Percentiles rank a stretch among this genome's conserved stretches.
These are phyloP conservation scores for Fulvia fulva DNA, from an alignment of 2,329 filamentous ascomycete genomes.

Conservation along the genomic window DNA sequence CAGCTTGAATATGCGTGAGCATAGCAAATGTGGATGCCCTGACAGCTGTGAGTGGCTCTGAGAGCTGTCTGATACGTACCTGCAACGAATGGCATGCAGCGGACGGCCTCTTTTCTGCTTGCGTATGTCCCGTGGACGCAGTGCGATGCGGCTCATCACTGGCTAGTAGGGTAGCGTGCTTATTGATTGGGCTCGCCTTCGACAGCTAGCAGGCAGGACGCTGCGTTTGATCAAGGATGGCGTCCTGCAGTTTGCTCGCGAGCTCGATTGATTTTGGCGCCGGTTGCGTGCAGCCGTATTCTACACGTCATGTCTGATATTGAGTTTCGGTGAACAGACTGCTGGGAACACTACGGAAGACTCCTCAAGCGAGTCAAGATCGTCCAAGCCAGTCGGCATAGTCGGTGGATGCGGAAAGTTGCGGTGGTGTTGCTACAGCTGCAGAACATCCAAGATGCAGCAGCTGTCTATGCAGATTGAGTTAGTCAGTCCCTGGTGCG, in stretches of 20 bases:
- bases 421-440: not conserved
- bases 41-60: not conserved
- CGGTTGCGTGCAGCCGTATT: conserved; percentile 4
- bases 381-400: not conserved
- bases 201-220: conserved; percentile 20
- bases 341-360: not conserved
- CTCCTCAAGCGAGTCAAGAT: not conserved
- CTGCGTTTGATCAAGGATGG: conserved; percentile 13
- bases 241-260: conserved; percentile 7
- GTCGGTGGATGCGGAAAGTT: not conserved
- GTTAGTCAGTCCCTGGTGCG: conserved; percentile 1
- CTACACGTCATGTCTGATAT: not conserved
- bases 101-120: conserved; percentile 20
- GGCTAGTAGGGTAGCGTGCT: conserved; percentile 11
- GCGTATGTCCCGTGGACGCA: conserved; percentile 36
- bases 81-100: conserved; percentile 16
- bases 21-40: not conserved
- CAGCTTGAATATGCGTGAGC: conserved; percentile 4
- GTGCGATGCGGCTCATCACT: conserved; percentile 36
- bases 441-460: not conserved
- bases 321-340: not conserved
- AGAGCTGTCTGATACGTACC: not conserved
- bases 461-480: conserved; percentile 1
- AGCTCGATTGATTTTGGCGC: conserved; percentile 8
- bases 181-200: conserved; percentile 7